These are phyloP conservation scores for Hymenoscyphus scutula DNA, from an alignment of 2,329 filamentous ascomycete genomes.

Conservation along the genomic window DNA sequence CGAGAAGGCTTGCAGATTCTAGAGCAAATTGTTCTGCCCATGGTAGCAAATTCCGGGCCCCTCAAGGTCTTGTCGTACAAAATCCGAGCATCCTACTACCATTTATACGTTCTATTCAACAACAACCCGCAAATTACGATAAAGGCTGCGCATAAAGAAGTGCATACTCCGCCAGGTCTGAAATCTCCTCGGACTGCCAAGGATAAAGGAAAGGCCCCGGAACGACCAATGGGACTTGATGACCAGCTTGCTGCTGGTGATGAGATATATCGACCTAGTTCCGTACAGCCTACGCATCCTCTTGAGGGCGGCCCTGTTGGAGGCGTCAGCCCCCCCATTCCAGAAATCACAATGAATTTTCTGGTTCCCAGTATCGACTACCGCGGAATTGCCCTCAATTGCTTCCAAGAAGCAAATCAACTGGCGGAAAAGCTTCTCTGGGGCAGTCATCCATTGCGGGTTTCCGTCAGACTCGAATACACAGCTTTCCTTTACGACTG, in stretches of 20 bases:
- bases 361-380: conserved; percentile 79
- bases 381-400: conserved; percentile 74
- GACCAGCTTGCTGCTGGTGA: conserved; percentile 6
- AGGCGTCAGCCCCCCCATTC: conserved; percentile 39
- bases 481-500: conserved; percentile 93
- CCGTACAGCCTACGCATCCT: conserved; percentile 35
- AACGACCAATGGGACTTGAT: conserved; percentile 17
- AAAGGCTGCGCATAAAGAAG: conserved; percentile 27
- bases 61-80: conserved; percentile 90
- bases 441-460: conserved; percentile 82
- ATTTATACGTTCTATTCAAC: conserved; percentile 95
- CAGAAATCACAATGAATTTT: conserved; percentile 62
- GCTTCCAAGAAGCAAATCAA: conserved; percentile 74
- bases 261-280: conserved; percentile 30
- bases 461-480: conserved; percentile 91
- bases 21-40: conserved; percentile 83
- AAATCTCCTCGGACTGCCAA: conserved; percentile 32
- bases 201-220: conserved; percentile 34
- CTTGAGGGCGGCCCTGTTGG: conserved; percentile 47
- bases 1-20: conserved; percentile 86
- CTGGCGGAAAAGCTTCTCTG: conserved; percentile 76
- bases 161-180: conserved; percentile 41
- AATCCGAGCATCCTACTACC: conserved; percentile 88
- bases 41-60: conserved; percentile 74
- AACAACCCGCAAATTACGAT: conserved; percentile 71